Percentiles rank a stretch among this genome's conserved stretches.
These are phyloP conservation scores for Solanum peruvianum DNA, from an alignment of 257 asterid genomes.

Conservation along the genomic window DNA sequence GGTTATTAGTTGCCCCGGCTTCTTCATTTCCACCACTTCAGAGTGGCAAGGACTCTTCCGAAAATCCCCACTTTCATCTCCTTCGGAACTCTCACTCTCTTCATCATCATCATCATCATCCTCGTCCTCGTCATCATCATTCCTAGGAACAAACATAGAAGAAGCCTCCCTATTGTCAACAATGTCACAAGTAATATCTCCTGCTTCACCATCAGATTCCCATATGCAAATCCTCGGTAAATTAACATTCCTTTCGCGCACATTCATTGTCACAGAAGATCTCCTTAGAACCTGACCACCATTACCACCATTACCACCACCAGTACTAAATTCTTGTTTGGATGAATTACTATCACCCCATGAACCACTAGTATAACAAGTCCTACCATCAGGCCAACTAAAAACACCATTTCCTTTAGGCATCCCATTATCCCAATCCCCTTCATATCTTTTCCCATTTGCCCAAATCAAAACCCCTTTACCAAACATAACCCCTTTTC, in stretches of 20 bases:
- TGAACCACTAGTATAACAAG: neutral
- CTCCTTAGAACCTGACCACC: neutral
- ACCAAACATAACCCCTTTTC: constrained; percentile 12
- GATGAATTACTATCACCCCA: constrained; percentile 2
- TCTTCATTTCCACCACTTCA: constrained; percentile 11
- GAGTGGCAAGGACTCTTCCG: constrained; percentile 3
- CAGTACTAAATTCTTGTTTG: neutral
- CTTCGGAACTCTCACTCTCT: neutral
- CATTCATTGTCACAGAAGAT: constrained; percentile 1
- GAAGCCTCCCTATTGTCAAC: constrained; percentile 13
- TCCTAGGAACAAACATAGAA: neutral
- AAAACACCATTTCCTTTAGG: constrained; percentile 14
- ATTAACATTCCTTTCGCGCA: neutral
- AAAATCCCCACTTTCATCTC: neutral
- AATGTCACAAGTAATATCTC: constrained; percentile 16
- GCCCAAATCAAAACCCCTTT: constrained; percentile 16
- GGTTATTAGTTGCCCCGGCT: constrained; percentile 10
- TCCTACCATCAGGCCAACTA: constrained; percentile 14
- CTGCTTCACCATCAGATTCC: constrained; percentile 19
- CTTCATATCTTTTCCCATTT: constrained; percentile 15
- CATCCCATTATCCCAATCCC: constrained; percentile 13
- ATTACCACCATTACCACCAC: neutral
- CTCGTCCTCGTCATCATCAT: neutral
- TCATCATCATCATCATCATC: neutral
- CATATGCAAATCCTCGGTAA: constrained; percentile 14